Base-by-base conservation (phyloP, 1,139 yeast genomes). In the Yamadazyma taylorii region DNA sequence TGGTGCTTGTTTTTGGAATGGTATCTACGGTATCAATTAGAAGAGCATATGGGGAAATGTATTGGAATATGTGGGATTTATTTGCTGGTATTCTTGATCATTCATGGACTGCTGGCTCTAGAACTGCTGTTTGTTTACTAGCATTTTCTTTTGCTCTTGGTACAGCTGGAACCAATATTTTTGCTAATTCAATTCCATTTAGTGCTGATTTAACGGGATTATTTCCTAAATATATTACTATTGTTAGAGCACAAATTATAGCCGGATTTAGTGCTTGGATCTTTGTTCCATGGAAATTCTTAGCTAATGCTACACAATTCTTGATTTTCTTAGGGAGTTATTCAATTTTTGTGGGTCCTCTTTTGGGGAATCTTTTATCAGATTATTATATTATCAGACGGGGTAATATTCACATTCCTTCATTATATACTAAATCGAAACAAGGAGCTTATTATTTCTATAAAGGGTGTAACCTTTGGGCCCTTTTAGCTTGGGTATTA, bases 51-150 rank as follows among this genome's bases (percentile, higher is more conserved):
- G 51, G 51, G 4, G 30, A 26, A 15, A 39, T 41, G 9, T 47
- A 47, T 26, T 47, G 51, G 51, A 47, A 40, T 28, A 38, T 47
- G 45, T 47, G 51, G 51, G 51, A 47, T 22, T 39, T 47, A 21
- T 38, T 45, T 12, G 34, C 32, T n/a, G 50, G 45, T 9, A 47
- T 47, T 27, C 33, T 47, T 17, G 51, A 47, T 13, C 34, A 46
- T 32, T 46, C 44, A 32, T 47, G 51, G 51, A 23, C 35, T 15
- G 41, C 51, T n/a, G 51, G 51, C 14, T 40, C 46, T 5, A 45
- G 51, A 41, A 36, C 46, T 17, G 50, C 46, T 14, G 34, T 47
- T 3, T 47, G 40, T 39, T 40, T 47, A 10, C 32, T 43, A 16
- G 33, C 48, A 2, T 25, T 47, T 27, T 35, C 47, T 13, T 47